phyloP scores from a whole-genome alignment of 495 filamentous ascomycete species.

The Aspergillus baeticus region DNA sequence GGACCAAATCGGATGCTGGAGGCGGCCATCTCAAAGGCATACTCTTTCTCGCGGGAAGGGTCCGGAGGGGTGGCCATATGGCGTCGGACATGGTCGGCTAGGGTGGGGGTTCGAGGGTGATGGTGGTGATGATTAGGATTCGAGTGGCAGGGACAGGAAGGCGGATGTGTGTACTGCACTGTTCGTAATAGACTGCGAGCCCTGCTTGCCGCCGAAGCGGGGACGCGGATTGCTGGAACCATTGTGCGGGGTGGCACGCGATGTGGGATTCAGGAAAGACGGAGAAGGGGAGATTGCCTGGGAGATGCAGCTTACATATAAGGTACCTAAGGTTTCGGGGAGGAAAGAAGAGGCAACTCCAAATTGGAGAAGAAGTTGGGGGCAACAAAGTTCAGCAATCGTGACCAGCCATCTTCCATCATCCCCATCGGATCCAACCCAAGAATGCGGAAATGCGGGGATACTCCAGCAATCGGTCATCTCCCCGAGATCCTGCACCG shows the following conservation, averaged over 20 bases:
- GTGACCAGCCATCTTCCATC: background rate
- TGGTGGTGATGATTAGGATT: conserved; percentile 75
- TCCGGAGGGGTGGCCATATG: conserved; percentile 74
- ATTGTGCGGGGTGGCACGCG: conserved; percentile 19
- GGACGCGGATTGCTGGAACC: conserved; percentile 59
- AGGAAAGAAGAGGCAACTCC: background rate
- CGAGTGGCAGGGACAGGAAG: conserved; percentile 87
- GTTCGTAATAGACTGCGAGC: conserved; percentile 84
- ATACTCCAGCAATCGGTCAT: conserved; percentile 6
- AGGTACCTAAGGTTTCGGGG: background rate
- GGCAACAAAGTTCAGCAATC: background rate
- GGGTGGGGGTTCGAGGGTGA: conserved; percentile 44
- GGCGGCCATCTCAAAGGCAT: conserved; percentile 97
- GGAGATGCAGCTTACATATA: background rate
- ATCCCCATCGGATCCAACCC: background rate
- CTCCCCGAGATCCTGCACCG: conserved; percentile 14
- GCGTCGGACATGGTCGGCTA: conserved; percentile 56
- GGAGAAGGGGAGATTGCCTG: background rate
- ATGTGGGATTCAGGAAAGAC: conserved; percentile 15
- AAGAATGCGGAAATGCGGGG: conserved; percentile 15
- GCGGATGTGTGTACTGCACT: conserved; percentile 86
- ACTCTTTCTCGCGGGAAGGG: conserved; percentile 76
- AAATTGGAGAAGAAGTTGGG: background rate
- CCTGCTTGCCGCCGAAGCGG: conserved; percentile 66
- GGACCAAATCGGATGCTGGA: conserved; percentile 92